Conservation (phyloP, 2,329 filamentous ascomycete genomes). For the Epichloe amarillans region DNA sequence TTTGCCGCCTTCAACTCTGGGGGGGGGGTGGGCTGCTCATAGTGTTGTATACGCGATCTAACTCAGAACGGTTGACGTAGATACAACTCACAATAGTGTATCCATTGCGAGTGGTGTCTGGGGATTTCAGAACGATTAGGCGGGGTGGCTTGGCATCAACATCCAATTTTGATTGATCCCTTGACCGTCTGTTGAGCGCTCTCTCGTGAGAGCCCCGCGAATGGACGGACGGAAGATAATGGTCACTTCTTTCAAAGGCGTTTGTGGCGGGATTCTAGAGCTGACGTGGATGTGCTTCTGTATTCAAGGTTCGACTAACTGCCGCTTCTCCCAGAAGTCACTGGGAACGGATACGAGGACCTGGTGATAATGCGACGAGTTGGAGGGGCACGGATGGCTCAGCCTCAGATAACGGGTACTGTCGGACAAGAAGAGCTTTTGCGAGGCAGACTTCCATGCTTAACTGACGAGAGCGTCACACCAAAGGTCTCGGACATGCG, state of each 20-base stretch:
- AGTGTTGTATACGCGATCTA: neutral
- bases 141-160: neutral
- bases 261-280: neutral
- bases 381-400: neutral
- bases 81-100: slow-evolving; percentile 44
- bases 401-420: neutral
- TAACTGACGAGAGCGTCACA: neutral
- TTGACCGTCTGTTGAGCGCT: neutral
- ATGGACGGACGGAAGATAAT: neutral
- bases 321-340: neutral
- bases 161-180: neutral
- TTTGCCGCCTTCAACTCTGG: neutral
- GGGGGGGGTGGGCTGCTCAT: neutral
- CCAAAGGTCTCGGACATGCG: neutral
- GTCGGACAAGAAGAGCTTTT: neutral
- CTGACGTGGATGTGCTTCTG: neutral
- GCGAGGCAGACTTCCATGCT: neutral
- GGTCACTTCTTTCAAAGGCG: neutral
- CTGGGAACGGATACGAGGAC: too few relatives aligned
- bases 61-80: neutral
- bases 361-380: too few relatives aligned
- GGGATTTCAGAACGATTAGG: neutral
- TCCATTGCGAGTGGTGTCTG: slow-evolving; percentile 31
- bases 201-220: neutral
- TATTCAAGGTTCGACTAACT: neutral